Conservation (phyloP, 2,329 filamentous ascomycete genomes). For the Trichoderma pleuroti region DNA sequence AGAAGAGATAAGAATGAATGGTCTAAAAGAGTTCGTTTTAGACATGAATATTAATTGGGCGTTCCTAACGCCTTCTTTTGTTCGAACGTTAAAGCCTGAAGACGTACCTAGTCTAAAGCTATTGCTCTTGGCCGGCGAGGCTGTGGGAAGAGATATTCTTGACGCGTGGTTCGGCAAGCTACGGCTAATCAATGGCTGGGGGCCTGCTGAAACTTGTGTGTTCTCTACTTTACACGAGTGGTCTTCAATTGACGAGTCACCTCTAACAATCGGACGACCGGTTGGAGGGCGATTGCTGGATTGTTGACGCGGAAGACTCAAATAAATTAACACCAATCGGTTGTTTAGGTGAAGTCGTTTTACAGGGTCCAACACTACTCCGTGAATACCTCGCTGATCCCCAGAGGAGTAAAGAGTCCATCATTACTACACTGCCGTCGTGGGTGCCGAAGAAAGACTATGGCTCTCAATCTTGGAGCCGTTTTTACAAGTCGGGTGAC, state of each 20-base stretch:
- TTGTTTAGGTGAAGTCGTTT: constrained; percentile 13
- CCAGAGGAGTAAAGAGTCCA: background rate
- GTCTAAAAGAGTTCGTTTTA: background rate
- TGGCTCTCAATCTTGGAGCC: constrained; percentile 18
- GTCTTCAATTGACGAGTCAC: background rate
- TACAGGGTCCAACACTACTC: constrained; percentile 9
- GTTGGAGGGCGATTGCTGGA: constrained; percentile 12
- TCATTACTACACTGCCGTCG: background rate
- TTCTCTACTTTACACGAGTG: constrained; percentile 15
- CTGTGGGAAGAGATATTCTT: constrained; percentile 11
- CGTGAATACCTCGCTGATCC: constrained; percentile 17
- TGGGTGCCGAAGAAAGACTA: background rate
- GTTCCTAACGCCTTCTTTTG: constrained; percentile 14
- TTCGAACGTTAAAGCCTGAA: constrained; percentile 37
- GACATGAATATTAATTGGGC: constrained; percentile 2
- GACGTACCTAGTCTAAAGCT: constrained; percentile 42
- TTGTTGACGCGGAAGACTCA: background rate
- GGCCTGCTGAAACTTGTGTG: constrained; percentile 18
- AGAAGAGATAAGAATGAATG: constrained; percentile 10
- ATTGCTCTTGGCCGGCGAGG: constrained; percentile 37
- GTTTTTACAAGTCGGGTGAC: constrained; percentile 46
- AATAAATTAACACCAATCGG: constrained; percentile 11
- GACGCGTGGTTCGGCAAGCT: constrained; percentile 15
- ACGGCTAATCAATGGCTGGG: constrained; percentile 17
- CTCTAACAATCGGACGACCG: background rate